Evolutionary conservation across 805 yeast species (phyloP), one percentile per base, ranked within the genome.

Genomic region (Candida easanensis): DNA sequence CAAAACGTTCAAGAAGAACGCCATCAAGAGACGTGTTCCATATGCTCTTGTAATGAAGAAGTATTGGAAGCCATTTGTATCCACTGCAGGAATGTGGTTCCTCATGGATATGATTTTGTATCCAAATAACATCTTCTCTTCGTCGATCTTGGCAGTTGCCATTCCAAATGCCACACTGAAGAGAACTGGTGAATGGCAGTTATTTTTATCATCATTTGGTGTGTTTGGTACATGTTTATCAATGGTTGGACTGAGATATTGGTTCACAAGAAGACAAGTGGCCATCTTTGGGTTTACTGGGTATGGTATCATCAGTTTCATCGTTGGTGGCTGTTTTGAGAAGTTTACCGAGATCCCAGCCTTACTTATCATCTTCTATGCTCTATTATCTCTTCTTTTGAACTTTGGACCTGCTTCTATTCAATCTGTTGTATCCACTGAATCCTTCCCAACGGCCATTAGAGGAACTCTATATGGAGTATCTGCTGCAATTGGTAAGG

Each of bases 61-160:
- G 53, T 69, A 69, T 52, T 73, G 77, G 77, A 63, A 56, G 33
- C 61, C 72, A 46, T 54, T 80, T 32, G 45, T 77, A 19, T 84
- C 83, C 33, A 76, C 82, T 11, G 68, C 77, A 49, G 71, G 70
- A 28, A 68, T 78, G 52, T 80, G 85, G 86, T 80, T 79, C 66
- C 66, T 76, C 51, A 76, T 77, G 58, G 85, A 80, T 64, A 78
- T 80, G 47, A 80, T 78, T 53, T 74, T 80, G 47, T 80, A 80
- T 58, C 84, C 85, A 36, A 78, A 78, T 61, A 80, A 82, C 65
- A 72, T 81, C 22, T 78, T 78, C 63, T 70, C 77, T 18, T 63
- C 66, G 20, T 68, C 74, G 34, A 75, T 79, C 48, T 68, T 76
- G 38, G 47, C 70, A 20, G 64, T 65, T 37, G 72, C 75, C 28